Evolutionary conservation across 2,329 filamentous ascomycete genomes (phyloP), one percentile per base, ranked within the genome.

Genomic region (Bertia moriformis): DNA sequence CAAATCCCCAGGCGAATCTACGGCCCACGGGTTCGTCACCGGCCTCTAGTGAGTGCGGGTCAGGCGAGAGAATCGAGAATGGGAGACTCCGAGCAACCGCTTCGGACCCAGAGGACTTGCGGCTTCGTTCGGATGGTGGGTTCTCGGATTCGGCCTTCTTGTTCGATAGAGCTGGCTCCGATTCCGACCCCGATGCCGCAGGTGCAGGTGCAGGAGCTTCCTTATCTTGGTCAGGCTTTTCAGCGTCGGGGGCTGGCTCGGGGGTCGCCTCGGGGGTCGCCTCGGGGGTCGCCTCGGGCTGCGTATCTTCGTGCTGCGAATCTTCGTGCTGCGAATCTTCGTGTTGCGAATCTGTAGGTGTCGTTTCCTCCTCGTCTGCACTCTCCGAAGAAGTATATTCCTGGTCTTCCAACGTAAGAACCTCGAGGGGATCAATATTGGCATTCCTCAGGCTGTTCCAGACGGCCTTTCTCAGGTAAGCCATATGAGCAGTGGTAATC

Each of bases 1-100:
- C 91, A 49, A 95, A 93, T 4, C 91, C 91, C 91, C 91, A 98
- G 0, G 91, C 84, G 56, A 96, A 98, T 46, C 81, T 79, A 43
- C 91, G 83, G 36, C 91, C 91, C 43, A 93, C 63, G 10, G 32
- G 32, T 15, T 35, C 32, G 10, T 35, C 32, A 7, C 32, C 32
- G 15, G 32, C 10, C 17, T 10, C 10, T 7, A 35, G 32, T 12
- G 32, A 35, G 32, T 35, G 32, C 10, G 12, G 32, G 15, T 35
- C 32, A 7, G 32, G 32, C 10, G 32, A 35, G 7, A 35, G 32
- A 35, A 35, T 35, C 32, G 32, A 35, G 32, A 35, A 35, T 18
- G 32, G 32, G 15, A 35, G 10, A 17, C 17, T 7, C 7, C 10
- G 32, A 15, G 7, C 7, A 15, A 15, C 32, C 7, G 32, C 10